Evolutionary conservation across 148 eudicot species (phyloP).

Genomic region (Chenopodium berlandieri): DNA sequence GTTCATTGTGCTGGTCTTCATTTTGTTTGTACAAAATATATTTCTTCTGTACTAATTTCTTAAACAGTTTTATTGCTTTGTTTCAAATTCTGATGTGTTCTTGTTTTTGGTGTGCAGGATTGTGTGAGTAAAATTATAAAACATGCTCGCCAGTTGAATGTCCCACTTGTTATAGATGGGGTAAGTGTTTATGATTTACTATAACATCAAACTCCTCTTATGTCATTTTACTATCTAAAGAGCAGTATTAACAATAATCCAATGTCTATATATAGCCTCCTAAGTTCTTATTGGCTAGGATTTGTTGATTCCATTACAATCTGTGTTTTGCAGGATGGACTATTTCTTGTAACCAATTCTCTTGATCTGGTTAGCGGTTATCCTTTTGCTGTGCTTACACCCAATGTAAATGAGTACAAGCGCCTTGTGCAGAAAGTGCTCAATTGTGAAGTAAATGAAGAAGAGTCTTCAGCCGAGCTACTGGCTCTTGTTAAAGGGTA

Average conservation of each 20-base stretch:
- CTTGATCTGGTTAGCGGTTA: conserved; percentile 81
- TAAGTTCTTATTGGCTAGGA: background rate
- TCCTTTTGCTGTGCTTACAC: conserved; percentile 87
- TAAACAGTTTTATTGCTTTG: background rate
- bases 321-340: conserved; percentile 70
- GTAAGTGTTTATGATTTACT: conserved; percentile 39
- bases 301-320: background rate
- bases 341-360: conserved; percentile 79
- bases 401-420: conserved; percentile 90
- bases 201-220: background rate
- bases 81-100: background rate
- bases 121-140: conserved; percentile 79
- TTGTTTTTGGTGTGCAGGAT: conserved; percentile 44
- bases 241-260: background rate
- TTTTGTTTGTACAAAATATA: background rate
- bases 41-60: background rate
- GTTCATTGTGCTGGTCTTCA: background rate
- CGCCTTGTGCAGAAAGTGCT: conserved; percentile 92
- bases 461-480: conserved; percentile 63
- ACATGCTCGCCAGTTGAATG: conserved; percentile 65
- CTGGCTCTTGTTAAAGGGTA: conserved; percentile 82
- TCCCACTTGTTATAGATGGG: conserved; percentile 95
- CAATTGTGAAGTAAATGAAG: conserved; percentile 70
- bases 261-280: background rate
- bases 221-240: background rate